Evolutionary conservation across 495 filamentous ascomycete species (phyloP).

Genomic region (Xylaria castorea): DNA sequence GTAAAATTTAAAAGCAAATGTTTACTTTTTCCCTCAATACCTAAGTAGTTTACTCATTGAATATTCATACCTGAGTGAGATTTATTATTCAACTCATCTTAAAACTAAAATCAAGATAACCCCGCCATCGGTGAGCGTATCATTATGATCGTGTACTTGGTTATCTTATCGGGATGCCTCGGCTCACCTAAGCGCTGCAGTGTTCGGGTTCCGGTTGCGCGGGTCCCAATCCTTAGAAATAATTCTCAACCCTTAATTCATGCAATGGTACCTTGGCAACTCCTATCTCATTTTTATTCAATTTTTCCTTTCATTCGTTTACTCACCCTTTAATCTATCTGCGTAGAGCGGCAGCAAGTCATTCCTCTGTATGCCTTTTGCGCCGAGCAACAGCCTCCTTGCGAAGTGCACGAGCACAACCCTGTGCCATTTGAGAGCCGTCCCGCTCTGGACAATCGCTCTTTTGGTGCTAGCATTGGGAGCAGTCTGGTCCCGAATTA

Average conservation of each 20-base stretch:
- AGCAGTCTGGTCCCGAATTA: constrained; percentile 36
- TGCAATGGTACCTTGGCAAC: neutral
- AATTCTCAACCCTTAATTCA: neutral
- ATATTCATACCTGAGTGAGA: neutral
- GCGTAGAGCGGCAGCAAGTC: neutral
- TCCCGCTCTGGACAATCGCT: constrained; percentile 51
- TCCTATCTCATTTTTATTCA: neutral
- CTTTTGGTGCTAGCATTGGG: constrained; percentile 41
- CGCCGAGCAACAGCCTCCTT: constrained; percentile 32
- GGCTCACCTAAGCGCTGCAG: constrained; percentile 16
- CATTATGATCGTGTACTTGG: too few species aligned
- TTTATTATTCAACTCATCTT: neutral
- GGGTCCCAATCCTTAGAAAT: neutral
- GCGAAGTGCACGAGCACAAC: constrained; percentile 46
- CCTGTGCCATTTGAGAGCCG: constrained; percentile 47
- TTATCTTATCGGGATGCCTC: neutral
- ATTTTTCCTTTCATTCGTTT: neutral
- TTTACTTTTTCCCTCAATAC: neutral
- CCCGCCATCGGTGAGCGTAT: neutral
- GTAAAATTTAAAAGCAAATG: neutral
- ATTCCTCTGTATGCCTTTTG: constrained; percentile 34
- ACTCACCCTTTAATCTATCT: neutral
- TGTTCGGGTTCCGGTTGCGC: neutral
- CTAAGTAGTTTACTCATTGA: neutral
- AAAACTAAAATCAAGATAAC: neutral